Evolutionary conservation across 495 filamentous ascomycete species (phyloP).

Genomic region (Pseudoneurospora amorphoporcata): DNA sequence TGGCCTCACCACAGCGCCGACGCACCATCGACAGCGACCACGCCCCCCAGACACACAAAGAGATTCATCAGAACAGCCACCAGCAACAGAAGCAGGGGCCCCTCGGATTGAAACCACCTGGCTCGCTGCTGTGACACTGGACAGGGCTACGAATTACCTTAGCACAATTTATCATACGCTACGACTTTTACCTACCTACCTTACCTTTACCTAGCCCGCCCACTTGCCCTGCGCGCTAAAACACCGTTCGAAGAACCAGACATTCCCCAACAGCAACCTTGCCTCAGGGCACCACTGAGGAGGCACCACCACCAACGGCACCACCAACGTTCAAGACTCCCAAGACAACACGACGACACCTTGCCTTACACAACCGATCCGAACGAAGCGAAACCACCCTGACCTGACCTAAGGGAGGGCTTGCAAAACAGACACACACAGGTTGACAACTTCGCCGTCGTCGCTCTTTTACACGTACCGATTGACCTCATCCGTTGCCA

Average conservation of each 20-base stretch:
- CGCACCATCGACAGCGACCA: neutral
- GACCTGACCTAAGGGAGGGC: neutral
- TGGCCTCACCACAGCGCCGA: neutral
- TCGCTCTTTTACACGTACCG: neutral
- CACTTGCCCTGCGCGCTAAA: neutral
- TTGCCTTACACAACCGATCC: neutral
- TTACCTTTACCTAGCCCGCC: neutral
- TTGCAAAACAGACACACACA: neutral
- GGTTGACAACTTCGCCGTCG: neutral
- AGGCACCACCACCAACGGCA: neutral
- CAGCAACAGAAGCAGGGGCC: slow-evolving; percentile 4
- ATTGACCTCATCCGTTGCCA: neutral
- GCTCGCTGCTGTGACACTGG: neutral
- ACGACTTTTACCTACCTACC: neutral
- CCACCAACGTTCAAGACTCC: neutral
- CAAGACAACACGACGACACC: neutral
- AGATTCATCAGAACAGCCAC: slow-evolving; percentile 1
- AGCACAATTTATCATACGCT: neutral
- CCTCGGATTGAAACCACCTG: slow-evolving; percentile 8
- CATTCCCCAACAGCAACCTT: neutral
- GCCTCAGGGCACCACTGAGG: neutral
- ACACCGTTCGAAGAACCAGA: neutral
- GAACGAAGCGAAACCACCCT: neutral
- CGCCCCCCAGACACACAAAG: neutral
- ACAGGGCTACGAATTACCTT: neutral